Evolutionary conservation across 768 basidiomycete species (phyloP), one percentile per base, ranked within the genome.

Genomic region (Rhizopogon vinicolor): DNA sequence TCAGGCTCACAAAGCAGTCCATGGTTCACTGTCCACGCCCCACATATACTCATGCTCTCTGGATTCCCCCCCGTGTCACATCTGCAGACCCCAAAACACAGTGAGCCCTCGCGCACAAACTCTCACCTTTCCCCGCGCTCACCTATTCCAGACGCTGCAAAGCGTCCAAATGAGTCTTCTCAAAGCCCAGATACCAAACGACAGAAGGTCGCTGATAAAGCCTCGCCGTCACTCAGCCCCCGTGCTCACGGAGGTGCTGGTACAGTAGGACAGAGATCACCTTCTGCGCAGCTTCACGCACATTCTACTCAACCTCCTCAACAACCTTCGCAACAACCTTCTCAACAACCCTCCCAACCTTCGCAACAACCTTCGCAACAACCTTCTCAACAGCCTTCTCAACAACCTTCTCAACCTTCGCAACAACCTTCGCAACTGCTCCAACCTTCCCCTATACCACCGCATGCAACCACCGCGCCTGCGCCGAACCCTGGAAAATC

Each of bases 21-120:
- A 3, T 89, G 85, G 83, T 89, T 87, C 64, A 57, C 69, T 18
- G 76, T 83, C 9, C 74, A 74, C 10, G 52, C 77, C 1, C 68
- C 72, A 0, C 80, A 85, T 63, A 58, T 65, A 5, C 57, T 87
- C 12, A 69, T 76, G 5, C 68, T 87, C 0, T 69, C 77, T 37
- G 78, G 83, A 6, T 80, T 81, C 54, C 67, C 83, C 28, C n/a
- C 59, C 0, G 8, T 37, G 8, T 16, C 48, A 14, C 33, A 37
- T 10, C 33, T 49, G 8, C 48, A 49, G 35, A 60, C 72, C 33
- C 66, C 56, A 62, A 68, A 66, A 60, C 57, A 57, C 53, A 55
- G 60, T 75, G 62, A 65, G 77, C 72, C 60, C 53, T 61, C 65
- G 45, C n/a, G 45, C 28, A 35, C 14, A 14, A 41, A 14, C 7